Base-by-base conservation (phyloP, 1,284 basidiomycete genomes). In the Cystobasidium pallidum region DNA sequence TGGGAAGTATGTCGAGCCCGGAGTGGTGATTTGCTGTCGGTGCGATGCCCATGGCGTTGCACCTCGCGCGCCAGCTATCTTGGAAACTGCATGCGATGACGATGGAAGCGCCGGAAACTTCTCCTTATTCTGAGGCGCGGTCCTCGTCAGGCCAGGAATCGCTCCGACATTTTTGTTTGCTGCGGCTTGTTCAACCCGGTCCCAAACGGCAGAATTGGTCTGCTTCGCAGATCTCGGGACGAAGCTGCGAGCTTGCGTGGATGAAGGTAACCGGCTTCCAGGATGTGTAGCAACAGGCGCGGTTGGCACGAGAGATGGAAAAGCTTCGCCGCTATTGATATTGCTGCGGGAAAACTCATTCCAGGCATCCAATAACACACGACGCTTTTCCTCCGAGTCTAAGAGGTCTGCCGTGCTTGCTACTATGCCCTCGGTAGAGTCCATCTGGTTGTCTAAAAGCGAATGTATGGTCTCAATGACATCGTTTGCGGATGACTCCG, bases 401-500 rank as follows among this genome's bases (percentile, higher is more conserved):
- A 95, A 81, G 10, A 92, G 81, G 75, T 91, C 90, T 8, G 92
- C 88, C 21, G 95, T 84, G 6, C 88, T 85, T 72, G 89, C 90
- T 52, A 95, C 84, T 43, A 96, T 85, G 67, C 88, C 88, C 0
- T 88, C 88, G 0, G 91, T 91, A 24, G 88, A 84, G 67, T 94
- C 92, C 30, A 89, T 80, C 75, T 91, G 86, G 45, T 86, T 83
- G 75, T 94, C 91, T 17, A 96, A 83, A 21, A 97, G 85, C 77
- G 88, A 90, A 86, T 88, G 94, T 13, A 95, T 84, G 0, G 91
- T 95, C 51, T 89, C 89, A 58, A 97, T 88, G 77, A 97, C 84
- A 80, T 96, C 94, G 13, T 88, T 84, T 0, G 92, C 90, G 26
- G 86, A 87, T 17, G 88, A 88, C 80, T 99, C 94, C 65, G 88